Conservation (phyloP, 2,329 filamentous ascomycete species). For the Aspergillus oerlinghausenensis region DNA sequence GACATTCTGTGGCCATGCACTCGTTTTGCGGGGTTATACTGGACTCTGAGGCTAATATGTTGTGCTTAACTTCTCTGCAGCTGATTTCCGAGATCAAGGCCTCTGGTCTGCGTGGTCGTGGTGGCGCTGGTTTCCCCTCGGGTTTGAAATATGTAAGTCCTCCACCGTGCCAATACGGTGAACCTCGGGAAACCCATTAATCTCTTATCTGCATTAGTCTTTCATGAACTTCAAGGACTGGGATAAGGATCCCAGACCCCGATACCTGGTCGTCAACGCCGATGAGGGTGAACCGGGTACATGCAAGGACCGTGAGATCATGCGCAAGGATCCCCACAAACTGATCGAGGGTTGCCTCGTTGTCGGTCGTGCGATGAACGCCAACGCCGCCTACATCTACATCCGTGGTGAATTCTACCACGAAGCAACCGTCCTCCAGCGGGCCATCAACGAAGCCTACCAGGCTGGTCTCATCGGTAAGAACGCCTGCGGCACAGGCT, state of each 20-base stretch:
- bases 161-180: background rate
- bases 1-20: background rate
- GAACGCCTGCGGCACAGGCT: slow-evolving; percentile 94
- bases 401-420: slow-evolving; percentile 98
- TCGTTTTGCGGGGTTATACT: background rate
- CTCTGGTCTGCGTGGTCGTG: slow-evolving; percentile 89
- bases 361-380: slow-evolving; percentile 97
- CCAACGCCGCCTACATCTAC: slow-evolving; percentile 97
- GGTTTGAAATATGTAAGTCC: slow-evolving; percentile 93
- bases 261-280: slow-evolving; percentile 96
- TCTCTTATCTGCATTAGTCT: slow-evolving; percentile 54
- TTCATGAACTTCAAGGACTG: slow-evolving; percentile 99
- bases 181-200: background rate
- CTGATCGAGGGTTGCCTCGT: slow-evolving; percentile 95
- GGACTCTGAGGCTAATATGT: slow-evolving; percentile 19
- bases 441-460: slow-evolving; percentile 97
- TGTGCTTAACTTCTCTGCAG: slow-evolving; percentile 36
- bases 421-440: slow-evolving; percentile 88
- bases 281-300: slow-evolving; percentile 98
- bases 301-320: slow-evolving; percentile 99
- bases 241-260: slow-evolving; percentile 94
- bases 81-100: slow-evolving; percentile 97
- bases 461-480: slow-evolving; percentile 91
- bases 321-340: slow-evolving; percentile 99
- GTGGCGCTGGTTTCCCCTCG: slow-evolving; percentile 95